These are phyloP conservation scores for Dendryphion nanum DNA, from an alignment of 2,329 filamentous ascomycete genomes.

Conservation along the genomic window DNA sequence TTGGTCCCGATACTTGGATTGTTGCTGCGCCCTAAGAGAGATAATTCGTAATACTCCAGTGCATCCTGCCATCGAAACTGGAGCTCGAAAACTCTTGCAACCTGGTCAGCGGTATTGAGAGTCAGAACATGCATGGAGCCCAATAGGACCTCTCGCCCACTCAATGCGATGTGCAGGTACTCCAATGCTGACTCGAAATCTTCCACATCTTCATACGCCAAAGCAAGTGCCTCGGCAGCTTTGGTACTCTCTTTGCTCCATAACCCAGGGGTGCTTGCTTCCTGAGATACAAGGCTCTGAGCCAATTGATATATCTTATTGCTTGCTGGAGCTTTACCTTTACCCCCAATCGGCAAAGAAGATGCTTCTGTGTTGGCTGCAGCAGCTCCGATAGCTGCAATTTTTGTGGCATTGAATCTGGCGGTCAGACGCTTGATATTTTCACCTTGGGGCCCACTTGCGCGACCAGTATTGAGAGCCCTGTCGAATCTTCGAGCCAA, in stretches of 20 bases:
- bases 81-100: too few species aligned
- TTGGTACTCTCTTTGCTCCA: neutral
- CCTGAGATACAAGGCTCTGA: neutral
- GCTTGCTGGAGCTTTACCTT: neutral
- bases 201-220: neutral
- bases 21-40: too few species aligned
- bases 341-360: neutral
- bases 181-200: neutral
- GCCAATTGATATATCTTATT: neutral
- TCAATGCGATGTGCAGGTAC: neutral
- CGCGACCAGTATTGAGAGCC: too few species aligned
- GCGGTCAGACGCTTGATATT: too few species aligned
- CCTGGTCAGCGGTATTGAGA: too few species aligned
- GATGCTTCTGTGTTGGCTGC: neutral
- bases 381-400: neutral
- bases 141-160: neutral
- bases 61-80: too few species aligned
- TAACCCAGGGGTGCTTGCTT: neutral
- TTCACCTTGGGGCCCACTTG: too few species aligned
- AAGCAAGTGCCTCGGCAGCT: neutral
- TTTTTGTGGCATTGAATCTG: too few species aligned
- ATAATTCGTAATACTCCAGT: too few species aligned
- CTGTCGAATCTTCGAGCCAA: too few species aligned
- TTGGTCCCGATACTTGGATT: too few species aligned
- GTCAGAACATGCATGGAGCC: too few species aligned